Base-by-base conservation (phyloP, 2,329 filamentous ascomycete genomes). In the Basipetospora chlamydospora region DNA sequence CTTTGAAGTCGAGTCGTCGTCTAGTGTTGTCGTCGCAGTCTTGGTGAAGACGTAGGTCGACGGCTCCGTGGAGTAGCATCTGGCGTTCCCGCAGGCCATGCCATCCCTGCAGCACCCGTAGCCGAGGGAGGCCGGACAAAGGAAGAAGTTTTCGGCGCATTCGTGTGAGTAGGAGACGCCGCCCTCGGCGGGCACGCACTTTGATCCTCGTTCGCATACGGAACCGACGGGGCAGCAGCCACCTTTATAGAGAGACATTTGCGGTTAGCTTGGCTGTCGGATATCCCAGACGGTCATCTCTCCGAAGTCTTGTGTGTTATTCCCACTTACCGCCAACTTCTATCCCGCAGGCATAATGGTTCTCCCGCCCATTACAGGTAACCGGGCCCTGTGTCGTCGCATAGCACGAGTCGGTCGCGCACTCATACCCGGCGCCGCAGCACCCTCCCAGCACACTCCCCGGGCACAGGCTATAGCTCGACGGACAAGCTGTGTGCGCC, bases 21-120 rank as follows among this genome's bases (percentile, higher is more conserved):
- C 50, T 25, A 60, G 51, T 0, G 63, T 69, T 0, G 61, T 66
- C 2, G 66, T 71, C 9, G 61, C 44, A 0, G 57, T 56, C 25
- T 57, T 51, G 1, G 60, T 61, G 6, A 64, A 47, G 1, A 58
- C 63, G n/a, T 57, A 52, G 0, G 67, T 71, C 2, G 55, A 47
- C 2, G 64, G 58, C 0, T 52, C 53, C 0, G 63, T 67, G 2
- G 60, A 55, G 40, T 67, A 73, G 45, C 71, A 76, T 33, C 55
- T 50, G 17, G 52, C 52, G 18, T 46, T 22, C 3, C 58, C 69
- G 44, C 71, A 76, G 18, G 50, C 63, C 57, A 66, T 60, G 4
- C 63, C 63, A 32, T 50, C 59, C 3, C 50, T 51, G 46, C 71
- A 76, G 43, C 71, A 75, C 0, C 70, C 70, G 39, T 61, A 66